These are phyloP conservation scores for Podochytrium sp. DNA, from an alignment of 192 early-diverging fungal species.

Conservation along the genomic window DNA sequence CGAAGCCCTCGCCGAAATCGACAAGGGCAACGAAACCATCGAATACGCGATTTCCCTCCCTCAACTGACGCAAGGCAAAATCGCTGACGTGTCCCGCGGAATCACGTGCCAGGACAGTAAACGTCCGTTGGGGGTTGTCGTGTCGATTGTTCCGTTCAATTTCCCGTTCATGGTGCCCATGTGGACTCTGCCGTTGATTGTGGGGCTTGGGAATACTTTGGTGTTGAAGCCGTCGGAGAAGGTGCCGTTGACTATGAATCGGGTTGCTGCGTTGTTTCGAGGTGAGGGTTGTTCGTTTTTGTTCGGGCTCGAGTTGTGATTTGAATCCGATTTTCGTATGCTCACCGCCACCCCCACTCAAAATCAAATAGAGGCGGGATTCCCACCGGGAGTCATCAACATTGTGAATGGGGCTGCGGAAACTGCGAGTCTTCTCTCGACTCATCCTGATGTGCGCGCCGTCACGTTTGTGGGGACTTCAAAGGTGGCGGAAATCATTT, in stretches of 20 bases:
- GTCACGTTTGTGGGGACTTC: constrained; percentile 85
- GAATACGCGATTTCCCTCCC: constrained; percentile 76
- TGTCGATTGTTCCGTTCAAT: constrained; percentile 79
- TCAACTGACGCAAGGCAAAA: constrained; percentile 63
- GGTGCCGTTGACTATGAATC: constrained; percentile 78
- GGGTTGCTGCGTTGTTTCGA: constrained; percentile 40
- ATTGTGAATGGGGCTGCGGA: constrained; percentile 70
- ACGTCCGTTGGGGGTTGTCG: constrained; percentile 75
- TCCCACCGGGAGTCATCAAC: constrained; percentile 79
- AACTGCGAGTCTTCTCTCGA: constrained; percentile 60
- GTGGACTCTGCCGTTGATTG: constrained; percentile 79
- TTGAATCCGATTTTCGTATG: too few species aligned
- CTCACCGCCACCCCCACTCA: constrained; percentile 41
- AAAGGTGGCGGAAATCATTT: constrained; percentile 68
- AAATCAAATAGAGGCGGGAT: constrained; percentile 58
- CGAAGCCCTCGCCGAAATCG: constrained; percentile 74
- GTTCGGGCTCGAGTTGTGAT: too few species aligned
- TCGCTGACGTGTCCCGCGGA: constrained; percentile 63
- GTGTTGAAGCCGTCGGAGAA: constrained; percentile 84
- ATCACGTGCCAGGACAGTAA: constrained; percentile 68
- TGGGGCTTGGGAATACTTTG: constrained; percentile 70
- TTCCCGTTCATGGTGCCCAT: constrained; percentile 72
- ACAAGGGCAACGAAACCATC: constrained; percentile 79
- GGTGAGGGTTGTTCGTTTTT: constrained; percentile 4
- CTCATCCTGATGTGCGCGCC: constrained; percentile 66